Percentiles rank a stretch among this genome's conserved stretches.
Conservation (phyloP, 257 asterid genomes). For the Primulina eburnea region DNA sequence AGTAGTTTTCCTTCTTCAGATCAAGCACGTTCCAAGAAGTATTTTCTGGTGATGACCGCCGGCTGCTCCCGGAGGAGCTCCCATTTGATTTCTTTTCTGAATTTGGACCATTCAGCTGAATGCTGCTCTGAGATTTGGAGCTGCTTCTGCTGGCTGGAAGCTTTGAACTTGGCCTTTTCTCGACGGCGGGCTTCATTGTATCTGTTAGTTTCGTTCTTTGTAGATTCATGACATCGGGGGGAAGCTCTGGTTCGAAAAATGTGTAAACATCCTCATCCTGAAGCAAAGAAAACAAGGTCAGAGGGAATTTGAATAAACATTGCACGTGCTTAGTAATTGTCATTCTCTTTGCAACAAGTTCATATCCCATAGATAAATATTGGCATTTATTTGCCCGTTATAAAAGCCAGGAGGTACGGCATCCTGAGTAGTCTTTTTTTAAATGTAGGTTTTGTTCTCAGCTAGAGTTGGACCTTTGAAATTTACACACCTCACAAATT, state of each 20-base stretch:
- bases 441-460: background rate
- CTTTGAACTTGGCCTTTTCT: constrained; percentile 44
- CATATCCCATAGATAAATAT: background rate
- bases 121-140: constrained; percentile 43
- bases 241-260: constrained; percentile 95
- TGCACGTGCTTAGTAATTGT: background rate
- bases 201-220: constrained; percentile 50
- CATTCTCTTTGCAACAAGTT: background rate
- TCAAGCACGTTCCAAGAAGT: constrained; percentile 82
- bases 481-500: no score
- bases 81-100: constrained; percentile 36
- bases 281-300: constrained; percentile 14
- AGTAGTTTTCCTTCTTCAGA: constrained; percentile 89
- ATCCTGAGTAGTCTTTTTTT: background rate
- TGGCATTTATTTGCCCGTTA: background rate
- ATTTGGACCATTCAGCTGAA: constrained; percentile 26
- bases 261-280: constrained; percentile 93
- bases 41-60: constrained; percentile 41
- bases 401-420: background rate
- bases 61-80: constrained; percentile 33
- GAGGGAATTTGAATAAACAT: background rate
- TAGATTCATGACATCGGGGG: constrained; percentile 42
- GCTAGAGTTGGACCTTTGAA: background rate
- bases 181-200: constrained; percentile 36
- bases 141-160: constrained; percentile 36